A percentile compares a stretch with the other conserved stretches of the same genome.
Evolutionary conservation across 441 rosid genomes (phyloP).

Genomic region (Eruca vesicaria): DNA sequence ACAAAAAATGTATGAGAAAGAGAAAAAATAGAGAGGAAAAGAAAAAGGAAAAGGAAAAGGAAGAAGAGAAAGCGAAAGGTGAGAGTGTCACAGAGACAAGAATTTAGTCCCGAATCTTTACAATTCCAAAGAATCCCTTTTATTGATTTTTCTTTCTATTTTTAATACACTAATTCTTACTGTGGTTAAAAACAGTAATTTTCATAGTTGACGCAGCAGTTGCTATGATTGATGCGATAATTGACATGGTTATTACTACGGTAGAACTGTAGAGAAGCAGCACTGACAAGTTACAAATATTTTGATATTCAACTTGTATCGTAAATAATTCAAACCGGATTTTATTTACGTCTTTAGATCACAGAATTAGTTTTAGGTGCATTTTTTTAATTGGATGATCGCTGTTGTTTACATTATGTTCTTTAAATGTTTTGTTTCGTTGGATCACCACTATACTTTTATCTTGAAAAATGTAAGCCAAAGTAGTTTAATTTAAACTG

Average conservation of each 20-base stretch:
- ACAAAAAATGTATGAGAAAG: not conserved
- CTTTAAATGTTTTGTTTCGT: not conserved
- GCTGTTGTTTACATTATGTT: not conserved
- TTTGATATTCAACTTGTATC: not conserved
- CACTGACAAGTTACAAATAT: not conserved
- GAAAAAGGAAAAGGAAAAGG: conserved; percentile 24
- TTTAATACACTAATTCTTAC: not conserved
- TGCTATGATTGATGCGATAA: conserved; percentile 32
- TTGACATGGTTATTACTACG: conserved; percentile 26
- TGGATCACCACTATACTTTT: not conserved
- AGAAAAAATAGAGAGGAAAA: conserved; percentile 23
- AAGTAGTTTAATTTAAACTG: not conserved
- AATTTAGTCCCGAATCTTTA: conserved; percentile 63
- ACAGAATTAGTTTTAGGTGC: not conserved
- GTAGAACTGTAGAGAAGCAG: conserved; percentile 6
- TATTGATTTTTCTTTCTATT: not conserved
- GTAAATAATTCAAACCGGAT: not conserved
- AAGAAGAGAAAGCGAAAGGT: conserved; percentile 38
- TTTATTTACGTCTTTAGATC: not conserved
- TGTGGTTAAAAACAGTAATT: conserved; percentile 16
- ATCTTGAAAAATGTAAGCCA: not conserved
- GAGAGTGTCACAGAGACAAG: conserved; percentile 26
- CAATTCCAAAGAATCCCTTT: conserved; percentile 45
- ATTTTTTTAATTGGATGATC: not conserved
- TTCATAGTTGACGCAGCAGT: conserved; percentile 1